phyloP scores from a whole-genome alignment of 352 stramenopile species.

The Phytophthora citrophthora region DNA sequence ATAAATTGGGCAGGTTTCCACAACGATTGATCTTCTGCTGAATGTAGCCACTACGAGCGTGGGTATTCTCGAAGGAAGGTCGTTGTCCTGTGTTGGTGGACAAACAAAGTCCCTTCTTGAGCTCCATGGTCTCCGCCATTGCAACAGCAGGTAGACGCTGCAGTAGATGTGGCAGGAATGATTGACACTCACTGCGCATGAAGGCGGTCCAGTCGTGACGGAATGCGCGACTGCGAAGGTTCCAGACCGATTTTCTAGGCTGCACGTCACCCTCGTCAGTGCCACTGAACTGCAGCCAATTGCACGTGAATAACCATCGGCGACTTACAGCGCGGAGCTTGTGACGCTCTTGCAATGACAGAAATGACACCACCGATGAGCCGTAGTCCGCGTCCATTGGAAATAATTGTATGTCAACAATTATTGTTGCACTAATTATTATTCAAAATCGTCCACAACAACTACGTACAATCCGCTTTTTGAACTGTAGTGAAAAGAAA shows the following conservation, averaged over 20 bases:
- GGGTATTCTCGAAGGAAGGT: slow-evolving; percentile 64
- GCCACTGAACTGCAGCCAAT: slow-evolving; percentile 47
- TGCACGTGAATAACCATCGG: slow-evolving; percentile 63
- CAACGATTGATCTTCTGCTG: slow-evolving; percentile 74
- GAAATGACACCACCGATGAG: slow-evolving; percentile 41
- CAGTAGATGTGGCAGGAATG: slow-evolving; percentile 49
- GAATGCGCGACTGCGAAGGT: slow-evolving; percentile 57
- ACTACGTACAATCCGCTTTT: slow-evolving; percentile 14
- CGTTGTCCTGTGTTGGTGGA: slow-evolving; percentile 72
- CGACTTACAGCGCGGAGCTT: slow-evolving; percentile 55
- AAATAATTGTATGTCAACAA: slow-evolving; percentile 5
- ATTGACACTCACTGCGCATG: slow-evolving; percentile 41
- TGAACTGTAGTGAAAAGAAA: slow-evolving; percentile 17
- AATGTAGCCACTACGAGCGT: slow-evolving; percentile 70
- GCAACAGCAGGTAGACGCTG: slow-evolving; percentile 34
- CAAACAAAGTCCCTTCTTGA: slow-evolving; percentile 63
- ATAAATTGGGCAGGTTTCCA: slow-evolving; percentile 65
- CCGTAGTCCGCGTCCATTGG: slow-evolving; percentile 49
- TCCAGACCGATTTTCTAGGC: slow-evolving; percentile 58
- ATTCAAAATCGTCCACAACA: background rate
- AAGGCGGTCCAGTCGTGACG: slow-evolving; percentile 65
- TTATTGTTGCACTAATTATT: slow-evolving; percentile 9
- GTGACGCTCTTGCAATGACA: slow-evolving; percentile 48
- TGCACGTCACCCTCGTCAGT: slow-evolving; percentile 19
- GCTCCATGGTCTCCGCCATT: slow-evolving; percentile 50